These are phyloP conservation scores for Prunus davidiana DNA, from an alignment of 306 rosid species.

Conservation along the genomic window DNA sequence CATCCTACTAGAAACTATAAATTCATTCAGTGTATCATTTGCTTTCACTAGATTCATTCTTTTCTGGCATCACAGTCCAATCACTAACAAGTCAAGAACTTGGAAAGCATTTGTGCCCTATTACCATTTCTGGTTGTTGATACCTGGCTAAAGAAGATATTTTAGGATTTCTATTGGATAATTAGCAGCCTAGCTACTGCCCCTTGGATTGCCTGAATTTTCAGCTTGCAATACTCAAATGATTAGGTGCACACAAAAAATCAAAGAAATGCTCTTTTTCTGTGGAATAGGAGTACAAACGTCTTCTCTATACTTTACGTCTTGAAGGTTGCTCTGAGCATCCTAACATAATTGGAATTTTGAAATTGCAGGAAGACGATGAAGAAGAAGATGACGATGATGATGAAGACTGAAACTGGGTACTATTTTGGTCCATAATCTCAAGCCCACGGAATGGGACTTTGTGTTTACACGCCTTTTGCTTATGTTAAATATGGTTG, in stretches of 20 bases:
- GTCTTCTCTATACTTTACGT: background rate
- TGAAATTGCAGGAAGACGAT: slow-evolving; percentile 21
- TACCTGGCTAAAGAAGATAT: background rate
- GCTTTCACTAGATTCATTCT: background rate
- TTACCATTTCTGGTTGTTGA: background rate
- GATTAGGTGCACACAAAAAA: background rate
- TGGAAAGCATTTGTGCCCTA: background rate
- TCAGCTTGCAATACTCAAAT: background rate
- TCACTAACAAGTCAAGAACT: background rate
- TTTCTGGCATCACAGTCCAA: background rate
- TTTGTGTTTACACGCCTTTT: background rate
- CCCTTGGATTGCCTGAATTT: background rate
- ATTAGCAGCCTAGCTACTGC: background rate
- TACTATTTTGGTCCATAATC: background rate
- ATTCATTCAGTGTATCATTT: background rate
- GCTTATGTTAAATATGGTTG: slow-evolving; percentile 8
- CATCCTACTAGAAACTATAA: background rate
- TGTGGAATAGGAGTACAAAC: background rate
- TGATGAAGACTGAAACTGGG: slow-evolving; percentile 26
- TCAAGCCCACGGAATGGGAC: background rate
- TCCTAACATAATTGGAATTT: slow-evolving; percentile 7
- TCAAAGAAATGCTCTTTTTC: background rate
- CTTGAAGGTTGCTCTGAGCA: background rate
- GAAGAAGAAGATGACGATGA: slow-evolving; percentile 22
- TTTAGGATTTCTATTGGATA: background rate